phyloP scores from a whole-genome alignment of 1,139 yeast species.

The Hemisphaericaspora xylofermentans region DNA sequence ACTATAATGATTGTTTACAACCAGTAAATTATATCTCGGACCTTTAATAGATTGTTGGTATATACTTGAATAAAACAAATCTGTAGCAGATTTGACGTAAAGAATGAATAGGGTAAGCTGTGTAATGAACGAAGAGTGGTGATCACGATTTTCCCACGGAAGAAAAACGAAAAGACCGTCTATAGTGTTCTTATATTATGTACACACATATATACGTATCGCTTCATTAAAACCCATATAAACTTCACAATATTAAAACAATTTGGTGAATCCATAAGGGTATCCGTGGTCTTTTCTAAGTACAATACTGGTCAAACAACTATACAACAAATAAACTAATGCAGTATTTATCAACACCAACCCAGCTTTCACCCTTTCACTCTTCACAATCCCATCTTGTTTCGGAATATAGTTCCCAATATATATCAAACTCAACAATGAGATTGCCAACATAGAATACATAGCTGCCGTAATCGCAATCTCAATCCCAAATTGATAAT shows the following conservation, averaged over 20 bases:
- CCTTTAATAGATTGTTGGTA: neutral
- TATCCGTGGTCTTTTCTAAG: conserved; percentile 41
- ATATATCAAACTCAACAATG: conserved; percentile 38
- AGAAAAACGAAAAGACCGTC: no score
- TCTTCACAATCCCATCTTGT: conserved; percentile 14
- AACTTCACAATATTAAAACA: conserved; percentile 22
- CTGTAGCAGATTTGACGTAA: no score
- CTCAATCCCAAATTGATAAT: conserved; percentile 71
- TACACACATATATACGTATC: no score
- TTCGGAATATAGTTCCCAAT: conserved; percentile 33
- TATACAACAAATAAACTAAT: conserved; percentile 30
- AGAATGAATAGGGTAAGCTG: no score
- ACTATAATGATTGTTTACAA: neutral
- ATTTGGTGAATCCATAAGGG: conserved; percentile 36
- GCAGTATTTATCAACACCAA: conserved; percentile 21
- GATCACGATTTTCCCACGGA: no score
- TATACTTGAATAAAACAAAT: neutral
- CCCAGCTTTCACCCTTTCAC: conserved; percentile 18
- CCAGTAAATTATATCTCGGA: neutral
- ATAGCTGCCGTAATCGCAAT: conserved; percentile 48
- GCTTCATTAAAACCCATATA: no score
- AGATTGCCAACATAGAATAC: conserved; percentile 45
- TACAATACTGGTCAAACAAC: conserved; percentile 40
- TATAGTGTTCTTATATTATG: no score
- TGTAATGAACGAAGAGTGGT: no score